Base-by-base conservation (phyloP, 352 stramenopile genomes). In the Globisporangium middletonii region DNA sequence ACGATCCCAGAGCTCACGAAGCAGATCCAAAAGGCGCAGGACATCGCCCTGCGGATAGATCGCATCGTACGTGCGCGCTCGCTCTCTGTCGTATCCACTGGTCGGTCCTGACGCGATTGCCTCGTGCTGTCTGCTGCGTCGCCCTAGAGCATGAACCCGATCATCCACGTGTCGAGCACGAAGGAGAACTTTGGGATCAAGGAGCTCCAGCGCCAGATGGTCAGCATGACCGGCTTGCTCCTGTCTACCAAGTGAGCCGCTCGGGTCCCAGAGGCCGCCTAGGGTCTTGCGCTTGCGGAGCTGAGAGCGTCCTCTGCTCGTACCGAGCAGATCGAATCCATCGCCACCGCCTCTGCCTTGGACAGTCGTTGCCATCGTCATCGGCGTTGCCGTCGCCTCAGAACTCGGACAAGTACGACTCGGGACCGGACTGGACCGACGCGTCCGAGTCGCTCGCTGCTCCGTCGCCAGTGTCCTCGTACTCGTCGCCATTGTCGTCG, bases 101-200 rank as follows among this genome's bases (percentile, higher is more conserved):
- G 16, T 52, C 1, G 53, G n/a, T 33, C 18, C 47, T 43, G n/a
- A 16, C 51, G 28, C 26, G 23, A 42, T 55, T 49, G 27, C n/a
- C 46, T 43, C 7, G 9, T 33, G 38, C 12, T 64, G 2, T 54
- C 50, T 48, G 33, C n/a, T 28, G 13, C 4, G 23, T 50, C 16
- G 55, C 43, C 47, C 64, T 26, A 89, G 82, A 82, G 65, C 62
- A 94, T 94, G 84, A 85, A 94, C 56, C 84, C 84, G 30, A 74
- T 91, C 50, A 77, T 92, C 37, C 79, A 92, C 46, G 77, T 91
- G 23, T 81, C 72, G 44, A 94, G 84, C 65, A 81, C 82, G 12
- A 92, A 92, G 53, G 73, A 91, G 51, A 64, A 67, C 46, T 85
- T 91, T 69, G 84, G 84, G 7, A 72, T 94, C 18, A 81, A 78